A percentile compares a stretch with the other conserved stretches of the same genome.
Evolutionary conservation across 2,329 filamentous ascomycete species (phyloP).

Genomic region (Fusarium floridanum): DNA sequence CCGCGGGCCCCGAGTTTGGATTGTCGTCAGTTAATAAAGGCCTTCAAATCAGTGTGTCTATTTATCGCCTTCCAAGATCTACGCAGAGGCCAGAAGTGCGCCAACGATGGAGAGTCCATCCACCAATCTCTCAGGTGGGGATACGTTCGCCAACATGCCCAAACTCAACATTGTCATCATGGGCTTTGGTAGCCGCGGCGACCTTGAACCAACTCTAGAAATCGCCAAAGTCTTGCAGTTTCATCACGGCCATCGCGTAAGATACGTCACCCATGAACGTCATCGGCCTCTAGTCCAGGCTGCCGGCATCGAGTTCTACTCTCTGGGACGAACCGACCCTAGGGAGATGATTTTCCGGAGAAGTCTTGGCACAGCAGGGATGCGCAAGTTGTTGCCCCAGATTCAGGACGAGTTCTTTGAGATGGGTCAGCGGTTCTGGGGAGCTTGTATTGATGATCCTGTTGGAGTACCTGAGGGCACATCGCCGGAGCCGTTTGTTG

Average conservation of each 20-base stretch:
- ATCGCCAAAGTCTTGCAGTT: slow-evolving; percentile 5
- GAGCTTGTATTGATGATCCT: slow-evolving; percentile 2
- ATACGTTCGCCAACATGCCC: neutral
- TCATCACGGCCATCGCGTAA: slow-evolving; percentile 1
- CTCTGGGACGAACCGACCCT: neutral
- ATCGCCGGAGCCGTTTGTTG: neutral
- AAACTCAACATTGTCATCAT: slow-evolving; percentile 11
- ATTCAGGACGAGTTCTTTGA: slow-evolving; percentile 3
- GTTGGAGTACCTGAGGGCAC: neutral
- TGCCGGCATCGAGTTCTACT: slow-evolving; percentile 3
- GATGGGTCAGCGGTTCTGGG: slow-evolving; percentile 1
- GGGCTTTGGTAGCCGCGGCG: slow-evolving; percentile 3
- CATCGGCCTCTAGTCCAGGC: neutral
- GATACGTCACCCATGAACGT: neutral
- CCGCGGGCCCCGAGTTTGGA: neutral
- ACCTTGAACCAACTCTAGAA: slow-evolving; percentile 6
- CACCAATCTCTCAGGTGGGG: too few relatives aligned
- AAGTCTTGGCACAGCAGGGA: neutral
- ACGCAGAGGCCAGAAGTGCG: neutral
- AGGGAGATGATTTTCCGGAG: slow-evolving; percentile 1
- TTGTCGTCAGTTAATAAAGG: neutral
- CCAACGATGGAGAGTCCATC: neutral
- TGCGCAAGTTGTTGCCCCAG: neutral
- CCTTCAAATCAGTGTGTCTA: neutral
- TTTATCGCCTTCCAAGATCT: neutral